Evolutionary conservation across 2,329 filamentous ascomycete genomes (phyloP).

Genomic region (Diplocarpon mali): DNA sequence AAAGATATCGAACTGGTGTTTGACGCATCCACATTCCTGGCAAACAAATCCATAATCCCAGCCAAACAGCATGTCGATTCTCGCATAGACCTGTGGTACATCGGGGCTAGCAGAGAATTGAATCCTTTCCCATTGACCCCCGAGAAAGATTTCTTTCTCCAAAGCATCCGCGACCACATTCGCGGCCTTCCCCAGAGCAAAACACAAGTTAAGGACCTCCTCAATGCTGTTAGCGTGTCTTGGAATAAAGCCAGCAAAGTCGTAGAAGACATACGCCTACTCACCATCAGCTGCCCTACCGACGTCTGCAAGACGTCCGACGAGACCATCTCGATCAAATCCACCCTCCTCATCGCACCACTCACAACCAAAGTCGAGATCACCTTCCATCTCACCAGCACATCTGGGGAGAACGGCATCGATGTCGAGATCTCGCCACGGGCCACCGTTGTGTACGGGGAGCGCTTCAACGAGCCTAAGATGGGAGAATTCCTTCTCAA

Average conservation of each 20-base stretch:
- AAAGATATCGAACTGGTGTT: slow-evolving; percentile 65
- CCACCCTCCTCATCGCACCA: slow-evolving; percentile 50
- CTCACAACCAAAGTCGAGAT: slow-evolving; percentile 61
- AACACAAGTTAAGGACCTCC: slow-evolving; percentile 45
- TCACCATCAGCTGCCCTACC: slow-evolving; percentile 56
- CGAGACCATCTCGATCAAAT: slow-evolving; percentile 49
- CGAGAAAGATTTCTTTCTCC: slow-evolving; percentile 65
- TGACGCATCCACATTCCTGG: slow-evolving; percentile 50
- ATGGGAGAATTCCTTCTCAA: slow-evolving; percentile 60
- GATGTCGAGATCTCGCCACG: slow-evolving; percentile 42
- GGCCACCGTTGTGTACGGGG: slow-evolving; percentile 63
- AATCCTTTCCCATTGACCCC: slow-evolving; percentile 45
- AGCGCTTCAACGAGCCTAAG: slow-evolving; percentile 64
- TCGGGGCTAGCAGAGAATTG: slow-evolving; percentile 46
- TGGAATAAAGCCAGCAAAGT: slow-evolving; percentile 57
- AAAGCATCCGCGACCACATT: slow-evolving; percentile 58
- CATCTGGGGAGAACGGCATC: slow-evolving; percentile 36
- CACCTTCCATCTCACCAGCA: slow-evolving; percentile 41
- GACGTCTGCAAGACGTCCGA: slow-evolving; percentile 53
- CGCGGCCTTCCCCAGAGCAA: slow-evolving; percentile 48
- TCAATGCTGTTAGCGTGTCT: slow-evolving; percentile 45
- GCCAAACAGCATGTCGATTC: slow-evolving; percentile 30
- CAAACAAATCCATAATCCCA: slow-evolving; percentile 12
- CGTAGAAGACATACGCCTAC: slow-evolving; percentile 46
- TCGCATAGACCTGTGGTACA: slow-evolving; percentile 59